Percentiles rank a stretch among this genome's conserved stretches.
phyloP scores from a whole-genome alignment of 805 yeast species.

The Starmerella davenportii region DNA sequence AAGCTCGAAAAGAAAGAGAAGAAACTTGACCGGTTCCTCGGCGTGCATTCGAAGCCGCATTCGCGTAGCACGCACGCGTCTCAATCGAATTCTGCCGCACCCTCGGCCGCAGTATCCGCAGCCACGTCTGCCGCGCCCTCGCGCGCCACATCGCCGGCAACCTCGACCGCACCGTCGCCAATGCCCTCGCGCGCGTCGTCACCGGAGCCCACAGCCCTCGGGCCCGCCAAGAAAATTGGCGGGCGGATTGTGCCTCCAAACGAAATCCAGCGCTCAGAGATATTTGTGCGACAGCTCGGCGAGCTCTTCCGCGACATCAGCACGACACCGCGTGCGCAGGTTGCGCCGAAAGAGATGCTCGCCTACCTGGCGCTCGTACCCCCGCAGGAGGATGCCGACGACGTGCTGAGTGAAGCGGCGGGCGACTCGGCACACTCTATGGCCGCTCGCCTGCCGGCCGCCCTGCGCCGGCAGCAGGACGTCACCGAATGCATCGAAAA shows the following conservation, averaged over 20 bases:
- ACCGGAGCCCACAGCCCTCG: not conserved
- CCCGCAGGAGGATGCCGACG: conserved; percentile 21
- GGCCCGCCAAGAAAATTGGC: conserved; percentile 49
- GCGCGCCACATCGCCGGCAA: not conserved
- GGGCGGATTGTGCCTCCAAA: conserved; percentile 64
- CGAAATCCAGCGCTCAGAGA: conserved; percentile 67
- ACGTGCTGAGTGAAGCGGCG: conserved; percentile 3
- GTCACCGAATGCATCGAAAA: conserved; percentile 95
- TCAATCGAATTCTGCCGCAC: too few relatives aligned
- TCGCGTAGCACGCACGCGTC: too few relatives aligned
- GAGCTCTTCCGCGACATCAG: conserved; percentile 56
- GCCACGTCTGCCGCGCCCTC: not conserved
- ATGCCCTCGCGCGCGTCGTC: not conserved
- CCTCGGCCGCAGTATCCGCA: not conserved
- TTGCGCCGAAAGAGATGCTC: conserved; percentile 64
- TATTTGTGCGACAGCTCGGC: conserved; percentile 58
- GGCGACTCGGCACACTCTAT: conserved; percentile 3
- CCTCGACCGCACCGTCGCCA: not conserved
- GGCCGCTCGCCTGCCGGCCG: conserved; percentile 8
- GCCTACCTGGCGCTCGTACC: conserved; percentile 65
- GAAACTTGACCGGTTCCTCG: too few relatives aligned
- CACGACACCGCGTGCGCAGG: conserved; percentile 40
- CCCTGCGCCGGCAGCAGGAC: conserved; percentile 59
- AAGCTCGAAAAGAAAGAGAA: not conserved
- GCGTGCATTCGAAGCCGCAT: too few relatives aligned